These are phyloP conservation scores for Cyclotella choctawhatcheeana DNA, from an alignment of 108 stramenopile species.

Conservation along the genomic window DNA sequence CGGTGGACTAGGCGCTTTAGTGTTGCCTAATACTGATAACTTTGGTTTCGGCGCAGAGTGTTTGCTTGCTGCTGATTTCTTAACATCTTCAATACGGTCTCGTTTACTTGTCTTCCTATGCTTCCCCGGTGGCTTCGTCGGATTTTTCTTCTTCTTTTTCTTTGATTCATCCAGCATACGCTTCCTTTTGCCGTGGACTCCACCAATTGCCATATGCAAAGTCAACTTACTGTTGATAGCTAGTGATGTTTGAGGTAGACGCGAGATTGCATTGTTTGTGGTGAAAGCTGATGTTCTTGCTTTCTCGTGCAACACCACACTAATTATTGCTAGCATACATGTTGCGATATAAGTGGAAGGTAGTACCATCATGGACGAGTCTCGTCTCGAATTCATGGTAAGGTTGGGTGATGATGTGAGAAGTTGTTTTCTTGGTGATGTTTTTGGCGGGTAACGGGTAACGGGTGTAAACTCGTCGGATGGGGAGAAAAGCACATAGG, in stretches of 20 bases:
- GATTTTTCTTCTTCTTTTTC: constrained; percentile 45
- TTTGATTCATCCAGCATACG: constrained; percentile 30
- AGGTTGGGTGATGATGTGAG: not conserved
- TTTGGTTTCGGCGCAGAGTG: constrained; percentile 31
- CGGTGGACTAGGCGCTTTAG: constrained; percentile 60
- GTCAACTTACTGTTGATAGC: not conserved
- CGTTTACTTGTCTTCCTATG: constrained; percentile 48
- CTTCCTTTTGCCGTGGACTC: constrained; percentile 46
- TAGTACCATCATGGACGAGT: not conserved
- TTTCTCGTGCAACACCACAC: not conserved
- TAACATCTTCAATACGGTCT: constrained; percentile 25
- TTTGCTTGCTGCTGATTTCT: constrained; percentile 20
- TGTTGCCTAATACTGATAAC: constrained; percentile 25
- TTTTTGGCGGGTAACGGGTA: no score
- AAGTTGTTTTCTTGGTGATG: not conserved
- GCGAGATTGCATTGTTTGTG: no score
- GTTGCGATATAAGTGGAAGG: not conserved
- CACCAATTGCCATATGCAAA: constrained; percentile 44
- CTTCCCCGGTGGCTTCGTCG: constrained; percentile 25
- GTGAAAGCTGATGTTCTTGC: not conserved
- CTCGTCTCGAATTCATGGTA: not conserved
- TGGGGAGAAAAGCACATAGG: no score
- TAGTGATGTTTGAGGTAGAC: not conserved
- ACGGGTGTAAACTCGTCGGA: no score
- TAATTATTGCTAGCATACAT: not conserved